phyloP scores from a whole-genome alignment of 805 yeast species.

The Nakazawaea laoshanensis region DNA sequence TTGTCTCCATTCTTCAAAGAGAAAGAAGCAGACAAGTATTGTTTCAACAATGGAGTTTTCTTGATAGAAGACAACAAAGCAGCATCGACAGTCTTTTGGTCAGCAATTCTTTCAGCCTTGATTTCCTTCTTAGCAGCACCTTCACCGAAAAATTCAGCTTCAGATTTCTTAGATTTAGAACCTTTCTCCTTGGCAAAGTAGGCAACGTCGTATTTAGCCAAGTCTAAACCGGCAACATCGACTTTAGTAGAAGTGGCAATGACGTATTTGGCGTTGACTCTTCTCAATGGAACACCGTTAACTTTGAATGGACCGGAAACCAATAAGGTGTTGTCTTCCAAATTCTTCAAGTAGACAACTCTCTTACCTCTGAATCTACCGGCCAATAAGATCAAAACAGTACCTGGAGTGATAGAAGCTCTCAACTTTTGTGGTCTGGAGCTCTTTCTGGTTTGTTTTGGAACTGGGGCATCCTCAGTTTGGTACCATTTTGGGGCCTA shows the following conservation, averaged over 20 bases:
- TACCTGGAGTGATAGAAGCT: conserved; percentile 94
- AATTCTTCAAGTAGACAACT: conserved; percentile 93
- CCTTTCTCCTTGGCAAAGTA: conserved; percentile 96
- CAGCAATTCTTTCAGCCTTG: conserved; percentile 90
- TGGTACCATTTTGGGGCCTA: conserved; percentile 84
- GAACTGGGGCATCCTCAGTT: conserved; percentile 77
- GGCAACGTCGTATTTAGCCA: conserved; percentile 84
- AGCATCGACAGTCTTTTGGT: conserved; percentile 93
- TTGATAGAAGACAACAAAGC: conserved; percentile 89
- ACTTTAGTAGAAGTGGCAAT: conserved; percentile 97
- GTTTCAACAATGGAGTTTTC: conserved; percentile 95
- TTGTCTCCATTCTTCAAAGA: conserved; percentile 96
- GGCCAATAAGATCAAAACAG: conserved; percentile 93
- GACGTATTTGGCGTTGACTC: conserved; percentile 97
- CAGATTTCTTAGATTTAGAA: conserved; percentile 76
- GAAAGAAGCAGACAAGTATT: conserved; percentile 93
- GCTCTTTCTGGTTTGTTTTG: conserved; percentile 79
- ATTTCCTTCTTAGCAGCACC: conserved; percentile 74
- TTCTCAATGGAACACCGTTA: conserved; percentile 99
- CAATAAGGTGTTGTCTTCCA: conserved; percentile 96
- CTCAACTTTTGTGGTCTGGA: conserved; percentile 92
- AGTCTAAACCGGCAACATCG: conserved; percentile 70
- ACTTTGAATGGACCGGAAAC: conserved; percentile 99
- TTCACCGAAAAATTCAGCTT: conserved; percentile 84
- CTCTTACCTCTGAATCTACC: conserved; percentile 99